Base-by-base conservation (phyloP, 2,329 filamentous ascomycete species). In the Zymoseptoria pseudotritici region DNA sequence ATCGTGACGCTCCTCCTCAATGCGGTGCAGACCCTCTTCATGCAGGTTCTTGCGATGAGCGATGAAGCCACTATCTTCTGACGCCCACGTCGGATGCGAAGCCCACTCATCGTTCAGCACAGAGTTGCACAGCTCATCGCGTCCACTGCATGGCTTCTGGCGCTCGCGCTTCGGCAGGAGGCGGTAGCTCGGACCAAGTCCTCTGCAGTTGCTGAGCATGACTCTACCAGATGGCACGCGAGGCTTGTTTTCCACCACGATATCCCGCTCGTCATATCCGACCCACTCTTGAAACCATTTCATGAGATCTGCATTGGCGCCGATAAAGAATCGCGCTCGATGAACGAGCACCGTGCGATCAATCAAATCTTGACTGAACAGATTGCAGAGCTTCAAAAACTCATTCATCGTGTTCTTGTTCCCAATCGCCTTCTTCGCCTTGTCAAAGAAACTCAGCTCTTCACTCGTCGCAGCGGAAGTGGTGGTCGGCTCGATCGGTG, bases 31-130 rank as follows among this genome's bases (percentile, higher is more conserved):
- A 31, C 89, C 89, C 74, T 99, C 94, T 74, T 99, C 94, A 65
- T 89, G 96, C 58, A 88, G 85, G 69, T 99, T 99, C 82, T 99
- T 99, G 63, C 93, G 86, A 76, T 99, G 94, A 11, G 94, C 94
- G 61, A 99, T 93, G 69, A 99, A 99, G 0, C 94, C 94, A 52
- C 90, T 96, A 72, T 99, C 94, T 75, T 99, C 94, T 0, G 93
- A 97, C 1, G 93, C 94, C 94, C 94, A 99, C 0, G 94, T 99
- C 3, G 94, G 94, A 76, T 99, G 94, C 24, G 93, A 97, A 1
- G 94, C 94, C 94, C 94, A 99, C 67, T 97, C 90, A 68, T 99
- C 94, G 66, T 99, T 99, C 58, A 99, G 80, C 0, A 99, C 93
- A 22, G 88, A 87, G 66, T 90, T 88, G 77, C 94, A 99, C 67